phyloP scores from a whole-genome alignment of 2,329 filamentous ascomycete species.

The Colletotrichum sp. region DNA sequence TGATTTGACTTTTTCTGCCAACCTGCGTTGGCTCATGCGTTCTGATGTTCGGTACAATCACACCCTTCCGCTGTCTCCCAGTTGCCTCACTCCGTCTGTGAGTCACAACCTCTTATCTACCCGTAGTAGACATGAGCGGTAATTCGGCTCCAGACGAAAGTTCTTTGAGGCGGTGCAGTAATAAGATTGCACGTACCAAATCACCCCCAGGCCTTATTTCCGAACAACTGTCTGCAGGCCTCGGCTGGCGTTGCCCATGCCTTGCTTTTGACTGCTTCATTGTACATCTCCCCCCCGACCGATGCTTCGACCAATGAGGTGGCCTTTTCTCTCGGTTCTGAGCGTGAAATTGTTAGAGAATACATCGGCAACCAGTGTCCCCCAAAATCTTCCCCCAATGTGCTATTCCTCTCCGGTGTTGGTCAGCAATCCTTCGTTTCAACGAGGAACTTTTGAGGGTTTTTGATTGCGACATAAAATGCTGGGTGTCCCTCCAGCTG shows the following conservation, averaged over 20 bases:
- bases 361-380: background rate
- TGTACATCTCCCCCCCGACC: background rate
- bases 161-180: background rate
- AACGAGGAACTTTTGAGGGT: background rate
- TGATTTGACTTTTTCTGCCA: background rate
- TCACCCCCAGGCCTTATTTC: background rate
- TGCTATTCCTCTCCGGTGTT: too few relatives aligned
- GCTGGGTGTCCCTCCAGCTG: rapidly evolving
- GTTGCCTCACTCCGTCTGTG: background rate
- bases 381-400: background rate
- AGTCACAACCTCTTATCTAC: background rate
- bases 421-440: background rate
- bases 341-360: background rate
- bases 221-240: background rate
- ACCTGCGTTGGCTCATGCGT: background rate
- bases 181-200: background rate
- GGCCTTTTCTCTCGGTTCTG: background rate
- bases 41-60: background rate
- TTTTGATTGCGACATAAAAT: background rate
- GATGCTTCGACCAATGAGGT: background rate
- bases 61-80: background rate
- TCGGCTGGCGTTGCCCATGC: background rate
- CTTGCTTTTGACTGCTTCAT: background rate
- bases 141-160: background rate
- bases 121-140: background rate